A percentile compares a stretch with the other conserved stretches of the same genome.
phyloP scores from a whole-genome alignment of 2,329 filamentous ascomycete genomes.

The Alternaria solani region DNA sequence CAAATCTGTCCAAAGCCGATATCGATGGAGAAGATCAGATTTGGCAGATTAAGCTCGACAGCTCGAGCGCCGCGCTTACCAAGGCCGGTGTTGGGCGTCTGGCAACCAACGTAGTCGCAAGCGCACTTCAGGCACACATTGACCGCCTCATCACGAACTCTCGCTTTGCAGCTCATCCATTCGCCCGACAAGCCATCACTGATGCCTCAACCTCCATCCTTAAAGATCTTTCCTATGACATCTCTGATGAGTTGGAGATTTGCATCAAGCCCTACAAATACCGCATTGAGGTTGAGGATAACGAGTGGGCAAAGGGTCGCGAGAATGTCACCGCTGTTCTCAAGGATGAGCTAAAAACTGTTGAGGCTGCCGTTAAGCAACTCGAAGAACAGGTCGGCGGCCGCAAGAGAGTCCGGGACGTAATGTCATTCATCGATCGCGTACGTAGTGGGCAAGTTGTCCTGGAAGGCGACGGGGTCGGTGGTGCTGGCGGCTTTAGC shows the following conservation, averaged over 20 bases:
- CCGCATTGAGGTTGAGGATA: constrained; percentile 91
- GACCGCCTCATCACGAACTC: constrained; percentile 80
- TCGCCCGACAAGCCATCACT: constrained; percentile 89
- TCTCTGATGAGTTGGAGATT: constrained; percentile 96
- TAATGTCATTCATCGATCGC: constrained; percentile 89
- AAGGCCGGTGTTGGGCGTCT: constrained; percentile 93
- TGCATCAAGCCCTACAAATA: constrained; percentile 99
- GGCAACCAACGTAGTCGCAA: constrained; percentile 89
- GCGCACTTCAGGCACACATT: constrained; percentile 84
- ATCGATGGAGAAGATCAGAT: constrained; percentile 75
- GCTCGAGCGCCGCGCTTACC: constrained; percentile 86
- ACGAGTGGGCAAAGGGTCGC: constrained; percentile 85
- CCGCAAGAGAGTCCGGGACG: constrained; percentile 84
- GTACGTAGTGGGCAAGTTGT: constrained; percentile 85
- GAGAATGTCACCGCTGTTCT: constrained; percentile 82
- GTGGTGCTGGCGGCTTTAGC: constrained; percentile 93
- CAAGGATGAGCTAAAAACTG: constrained; percentile 87
- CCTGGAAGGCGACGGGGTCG: constrained; percentile 81
- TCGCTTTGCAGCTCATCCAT: constrained; percentile 88
- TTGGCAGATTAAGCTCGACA: constrained; percentile 94
- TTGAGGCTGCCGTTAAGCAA: constrained; percentile 77
- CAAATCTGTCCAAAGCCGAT: constrained; percentile 83
- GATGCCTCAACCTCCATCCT: constrained; percentile 90
- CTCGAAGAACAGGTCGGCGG: constrained; percentile 83
- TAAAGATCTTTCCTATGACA: constrained; percentile 95